Conservation (phyloP, 202 grass and related monocot genomes). For the Panicum hallii region DNA sequence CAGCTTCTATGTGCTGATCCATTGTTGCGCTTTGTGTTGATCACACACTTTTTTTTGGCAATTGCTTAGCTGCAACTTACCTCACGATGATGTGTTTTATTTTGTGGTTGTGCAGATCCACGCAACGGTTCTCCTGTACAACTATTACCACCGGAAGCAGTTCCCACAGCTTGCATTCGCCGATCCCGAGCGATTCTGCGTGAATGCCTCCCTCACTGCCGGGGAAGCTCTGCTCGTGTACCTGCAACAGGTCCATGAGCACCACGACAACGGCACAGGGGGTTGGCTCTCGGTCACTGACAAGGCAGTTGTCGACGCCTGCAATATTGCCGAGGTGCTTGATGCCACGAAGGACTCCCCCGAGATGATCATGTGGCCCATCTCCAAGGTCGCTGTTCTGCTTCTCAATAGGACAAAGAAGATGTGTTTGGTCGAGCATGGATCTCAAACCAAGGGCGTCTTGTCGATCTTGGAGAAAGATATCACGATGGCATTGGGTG, state of each 20-base stretch:
- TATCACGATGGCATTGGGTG: constrained; percentile 25
- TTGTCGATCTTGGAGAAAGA: constrained; percentile 68
- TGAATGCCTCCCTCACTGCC: constrained; percentile 36
- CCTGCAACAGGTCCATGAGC: constrained; percentile 44
- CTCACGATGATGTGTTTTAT: background rate
- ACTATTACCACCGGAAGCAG: constrained; percentile 75
- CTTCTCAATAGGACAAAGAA: constrained; percentile 52
- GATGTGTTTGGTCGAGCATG: constrained; percentile 58
- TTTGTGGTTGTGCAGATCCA: constrained; percentile 59
- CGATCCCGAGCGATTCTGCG: constrained; percentile 45
- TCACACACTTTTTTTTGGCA: background rate
- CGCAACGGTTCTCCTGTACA: constrained; percentile 63
- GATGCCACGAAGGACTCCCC: constrained; percentile 35
- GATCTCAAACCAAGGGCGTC: constrained; percentile 46
- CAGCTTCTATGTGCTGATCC: background rate
- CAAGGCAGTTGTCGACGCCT: constrained; percentile 50
- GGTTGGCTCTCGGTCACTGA: constrained; percentile 48
- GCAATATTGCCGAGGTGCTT: constrained; percentile 52
- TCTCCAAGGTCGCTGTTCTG: constrained; percentile 64
- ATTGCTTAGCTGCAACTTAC: background rate
- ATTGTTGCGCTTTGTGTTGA: background rate
- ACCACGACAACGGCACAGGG: constrained; percentile 16
- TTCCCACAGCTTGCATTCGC: constrained; percentile 56
- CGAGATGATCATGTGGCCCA: constrained; percentile 53
- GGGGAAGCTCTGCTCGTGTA: constrained; percentile 50